These are phyloP conservation scores for Botrytis galanthina DNA, from an alignment of 2,329 filamentous ascomycete species.

Conservation along the genomic window DNA sequence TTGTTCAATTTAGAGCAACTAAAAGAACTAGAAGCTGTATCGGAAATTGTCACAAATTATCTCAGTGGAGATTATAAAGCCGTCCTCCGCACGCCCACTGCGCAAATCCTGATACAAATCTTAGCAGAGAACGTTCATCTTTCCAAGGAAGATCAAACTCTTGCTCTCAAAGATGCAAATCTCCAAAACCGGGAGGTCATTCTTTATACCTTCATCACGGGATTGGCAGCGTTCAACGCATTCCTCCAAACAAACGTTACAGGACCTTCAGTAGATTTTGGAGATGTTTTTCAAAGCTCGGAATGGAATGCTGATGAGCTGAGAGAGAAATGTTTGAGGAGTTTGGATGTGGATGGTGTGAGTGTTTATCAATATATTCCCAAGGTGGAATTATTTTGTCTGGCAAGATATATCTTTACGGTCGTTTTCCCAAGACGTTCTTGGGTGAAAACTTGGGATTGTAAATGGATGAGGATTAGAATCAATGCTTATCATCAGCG, in stretches of 20 bases:
- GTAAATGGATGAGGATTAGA: slow-evolving; percentile 56
- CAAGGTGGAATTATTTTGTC: slow-evolving; percentile 75
- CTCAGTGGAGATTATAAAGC: slow-evolving; percentile 37
- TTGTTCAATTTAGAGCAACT: slow-evolving; percentile 34
- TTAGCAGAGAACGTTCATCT: slow-evolving; percentile 28
- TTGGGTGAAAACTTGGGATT: slow-evolving; percentile 31
- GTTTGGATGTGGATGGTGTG: slow-evolving; percentile 78
- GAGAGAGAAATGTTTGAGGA: slow-evolving; percentile 60
- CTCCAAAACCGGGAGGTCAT: slow-evolving; percentile 23
- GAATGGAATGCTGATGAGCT: slow-evolving; percentile 21
- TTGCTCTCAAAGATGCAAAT: slow-evolving; percentile 24
- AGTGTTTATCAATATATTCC: slow-evolving; percentile 83
- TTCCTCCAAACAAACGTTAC: slow-evolving; percentile 89
- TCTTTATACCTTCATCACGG: slow-evolving; percentile 44
- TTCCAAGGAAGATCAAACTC: slow-evolving; percentile 23
- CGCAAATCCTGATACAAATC: slow-evolving; percentile 32
- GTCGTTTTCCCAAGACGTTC: slow-evolving; percentile 35
- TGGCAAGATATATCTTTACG: slow-evolving; percentile 58
- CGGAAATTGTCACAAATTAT: slow-evolving; percentile 31
- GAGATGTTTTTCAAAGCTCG: slow-evolving; percentile 41
- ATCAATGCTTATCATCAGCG: slow-evolving; percentile 72
- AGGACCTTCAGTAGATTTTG: slow-evolving; percentile 68
- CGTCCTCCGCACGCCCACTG: slow-evolving; percentile 32
- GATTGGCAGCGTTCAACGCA: slow-evolving; percentile 67
- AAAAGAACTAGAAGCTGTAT: slow-evolving; percentile 30